A percentile compares a stretch with the other conserved stretches of the same genome.
Evolutionary conservation across 2,329 filamentous ascomycete species (phyloP).

Genomic region (Botrytis sinoallii): DNA sequence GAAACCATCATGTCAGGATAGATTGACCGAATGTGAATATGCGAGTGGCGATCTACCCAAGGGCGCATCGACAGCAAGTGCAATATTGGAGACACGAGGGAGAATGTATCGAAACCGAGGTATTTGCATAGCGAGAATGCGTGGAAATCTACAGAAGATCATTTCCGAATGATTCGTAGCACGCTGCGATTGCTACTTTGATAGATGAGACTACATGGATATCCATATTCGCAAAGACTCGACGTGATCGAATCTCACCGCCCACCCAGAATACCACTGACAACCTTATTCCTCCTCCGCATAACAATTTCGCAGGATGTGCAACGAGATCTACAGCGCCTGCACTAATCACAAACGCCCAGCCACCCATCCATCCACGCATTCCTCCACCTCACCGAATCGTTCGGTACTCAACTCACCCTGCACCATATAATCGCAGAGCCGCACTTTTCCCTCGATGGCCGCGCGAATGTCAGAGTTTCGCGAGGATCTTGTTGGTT

Average conservation of each 20-base stretch:
- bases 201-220: not conserved
- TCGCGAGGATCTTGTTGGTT: not conserved
- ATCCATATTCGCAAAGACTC: not conserved
- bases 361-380: not conserved
- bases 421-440: not conserved
- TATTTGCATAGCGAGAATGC: too few relatives aligned
- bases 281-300: not conserved
- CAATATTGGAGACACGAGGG: too few relatives aligned
- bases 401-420: not conserved
- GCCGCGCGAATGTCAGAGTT: not conserved
- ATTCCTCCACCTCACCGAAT: not conserved
- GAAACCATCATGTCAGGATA: too few relatives aligned
- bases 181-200: too few relatives aligned
- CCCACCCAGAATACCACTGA: not conserved
- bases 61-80: too few relatives aligned
- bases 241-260: not conserved
- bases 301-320: not conserved
- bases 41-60: too few relatives aligned
- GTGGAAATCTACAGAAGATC: too few relatives aligned
- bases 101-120: too few relatives aligned
- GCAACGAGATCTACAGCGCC: not conserved
- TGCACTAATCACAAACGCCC: not conserved
- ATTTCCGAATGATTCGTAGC: too few relatives aligned
- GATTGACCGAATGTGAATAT: too few relatives aligned
- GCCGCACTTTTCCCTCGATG: not conserved